Base-by-base conservation (phyloP, 2,329 filamentous ascomycete species). In the Chaetomium sp. region DNA sequence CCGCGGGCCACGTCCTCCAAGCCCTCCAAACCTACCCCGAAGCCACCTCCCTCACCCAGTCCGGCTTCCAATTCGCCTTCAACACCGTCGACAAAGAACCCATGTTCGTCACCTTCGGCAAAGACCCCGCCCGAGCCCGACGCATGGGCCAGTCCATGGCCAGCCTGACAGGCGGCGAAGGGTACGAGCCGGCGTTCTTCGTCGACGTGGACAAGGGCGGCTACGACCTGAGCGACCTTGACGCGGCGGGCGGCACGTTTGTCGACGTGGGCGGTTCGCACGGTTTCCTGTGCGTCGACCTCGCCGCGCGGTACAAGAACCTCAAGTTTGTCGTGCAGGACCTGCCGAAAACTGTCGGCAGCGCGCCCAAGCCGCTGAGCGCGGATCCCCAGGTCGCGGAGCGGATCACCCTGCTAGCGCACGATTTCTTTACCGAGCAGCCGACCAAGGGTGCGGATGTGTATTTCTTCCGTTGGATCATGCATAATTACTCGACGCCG, bases 401-500 rank as follows among this genome's bases (percentile, higher is more conserved):
- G 12, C 66, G 77, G 11, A 71, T 80, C 42, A 64, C 64, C 14
- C 69, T 79, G 57, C 70, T 73, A 58, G 70, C 70, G 3, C 80
- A 86, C 64, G 77, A 84, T 62, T 82, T 86, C 64, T 82, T 84
- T 65, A 71, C 72, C 5, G 74, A 77, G 50, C 82, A 86, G 66
- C 73, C 76, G 0, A 71, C 79, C 11, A 69, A 75, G 48, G 74
- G 65, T 3, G 82, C 79, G 0, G 80, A 83, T 61, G 75, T 83
- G 14, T 85, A 84, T 68, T 74, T 79, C 61, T 77, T 84, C 67
- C 77, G 80, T 48, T 78, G 77, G 74, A 82, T 85, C 59, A 67
- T 86, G 6, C 81, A 86, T 65, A 82, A 85, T 68, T 82, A 81
- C 70, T 77, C 80, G 0, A 80, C 80, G 11, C 73, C 74, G 2